phyloP scores from a whole-genome alignment of 371 early-diverging fungal species.

The Mortierella sp. region DNA sequence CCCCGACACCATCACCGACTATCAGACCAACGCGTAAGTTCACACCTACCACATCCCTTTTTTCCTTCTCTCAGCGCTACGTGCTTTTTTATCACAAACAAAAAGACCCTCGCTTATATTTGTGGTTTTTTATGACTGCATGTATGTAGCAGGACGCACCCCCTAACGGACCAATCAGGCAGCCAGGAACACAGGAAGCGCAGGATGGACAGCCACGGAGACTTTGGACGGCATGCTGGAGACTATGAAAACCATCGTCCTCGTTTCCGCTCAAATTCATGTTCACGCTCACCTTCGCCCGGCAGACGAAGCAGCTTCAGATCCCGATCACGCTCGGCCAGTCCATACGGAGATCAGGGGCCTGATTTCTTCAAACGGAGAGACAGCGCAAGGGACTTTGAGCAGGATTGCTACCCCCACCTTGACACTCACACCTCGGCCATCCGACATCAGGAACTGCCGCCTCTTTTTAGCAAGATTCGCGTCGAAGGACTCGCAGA shows the following conservation, averaged over 20 bases:
- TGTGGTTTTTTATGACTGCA: not conserved
- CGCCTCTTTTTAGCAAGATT: slow-evolving; percentile 20
- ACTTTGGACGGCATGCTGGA: not conserved
- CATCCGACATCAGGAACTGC: not conserved
- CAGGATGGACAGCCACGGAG: not conserved
- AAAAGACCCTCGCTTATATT: not conserved
- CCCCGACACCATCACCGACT: not conserved
- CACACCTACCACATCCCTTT: not conserved
- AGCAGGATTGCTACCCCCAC: not conserved
- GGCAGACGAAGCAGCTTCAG: not conserved
- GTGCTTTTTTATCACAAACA: not conserved
- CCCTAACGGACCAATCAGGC: not conserved
- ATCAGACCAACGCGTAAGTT: not conserved
- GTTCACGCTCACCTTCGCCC: slow-evolving; percentile 15
- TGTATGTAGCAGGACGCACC: not conserved
- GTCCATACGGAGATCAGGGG: not conserved
- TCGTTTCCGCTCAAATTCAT: slow-evolving; percentile 7
- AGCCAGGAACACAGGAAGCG: slow-evolving; percentile 5
- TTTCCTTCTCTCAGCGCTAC: not conserved
- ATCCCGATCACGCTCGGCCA: slow-evolving; percentile 8
- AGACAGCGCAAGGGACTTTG: slow-evolving; percentile 4
- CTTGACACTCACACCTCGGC: not conserved
- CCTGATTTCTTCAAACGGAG: not conserved
- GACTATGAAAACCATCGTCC: not conserved
- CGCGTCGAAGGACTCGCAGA: slow-evolving; percentile 61